These are phyloP conservation scores for Pholiota adiposa DNA, from an alignment of 1,284 basidiomycete species.

Conservation along the genomic window DNA sequence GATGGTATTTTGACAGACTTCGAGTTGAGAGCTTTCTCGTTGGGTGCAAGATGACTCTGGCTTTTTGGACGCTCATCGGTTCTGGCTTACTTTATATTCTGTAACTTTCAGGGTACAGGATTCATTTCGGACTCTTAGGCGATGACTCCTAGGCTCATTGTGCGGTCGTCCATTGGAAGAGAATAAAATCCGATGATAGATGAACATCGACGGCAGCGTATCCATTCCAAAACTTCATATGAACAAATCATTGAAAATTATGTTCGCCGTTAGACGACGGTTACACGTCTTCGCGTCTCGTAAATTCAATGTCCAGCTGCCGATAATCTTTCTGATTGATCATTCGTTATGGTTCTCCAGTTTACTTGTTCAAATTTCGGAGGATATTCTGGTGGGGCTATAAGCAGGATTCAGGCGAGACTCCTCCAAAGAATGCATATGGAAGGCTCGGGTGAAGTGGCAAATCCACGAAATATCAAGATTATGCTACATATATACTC, in stretches of 20 bases:
- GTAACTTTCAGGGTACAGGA: neutral
- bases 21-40: neutral
- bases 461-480: too few species aligned
- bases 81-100: neutral
- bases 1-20: constrained; percentile 9
- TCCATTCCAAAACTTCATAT: neutral
- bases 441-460: too few species aligned
- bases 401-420: neutral
- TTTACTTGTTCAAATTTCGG: neutral
- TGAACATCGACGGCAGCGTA: neutral
- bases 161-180: neutral
- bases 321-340: neutral
- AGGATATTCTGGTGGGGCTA: neutral
- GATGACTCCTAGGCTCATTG: neutral
- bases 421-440: too few species aligned
- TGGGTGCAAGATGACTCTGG: neutral
- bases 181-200: neutral
- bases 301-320: neutral
- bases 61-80: neutral
- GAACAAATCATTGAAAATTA: neutral
- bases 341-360: neutral
- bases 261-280: neutral
- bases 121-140: neutral
- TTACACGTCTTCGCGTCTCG: neutral
- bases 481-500: too few species aligned